Evolutionary conservation across 345 rosid species (phyloP), one percentile per base, ranked within the genome.

Genomic region (Populus deltoides): DNA sequence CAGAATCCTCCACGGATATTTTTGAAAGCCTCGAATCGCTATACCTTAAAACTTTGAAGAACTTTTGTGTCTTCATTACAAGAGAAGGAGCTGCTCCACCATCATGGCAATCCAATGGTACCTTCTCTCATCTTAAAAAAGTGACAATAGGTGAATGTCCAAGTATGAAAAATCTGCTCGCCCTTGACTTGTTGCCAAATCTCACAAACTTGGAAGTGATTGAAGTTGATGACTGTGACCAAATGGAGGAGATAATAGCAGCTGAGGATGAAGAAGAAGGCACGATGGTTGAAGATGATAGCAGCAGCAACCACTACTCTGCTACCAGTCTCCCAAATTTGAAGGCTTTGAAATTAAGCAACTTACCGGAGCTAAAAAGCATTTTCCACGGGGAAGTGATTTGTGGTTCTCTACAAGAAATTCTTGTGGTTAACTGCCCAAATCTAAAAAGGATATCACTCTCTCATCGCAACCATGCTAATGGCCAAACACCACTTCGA

Each of bases 211-310:
- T 84, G 53, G 78, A 78, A 68, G 70, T 29, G 4, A 51, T 86
- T 45, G 0, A 0, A 1, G 75, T 82, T 13, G 0, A 0, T 1
- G 0, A 3, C 16, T 80, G 85, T 70, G 0, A 16, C 1, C 1
- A 63, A 63, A 16, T 82, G 70, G 82, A 80, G 75, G 83, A 78
- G 77, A 79, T 86, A 80, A 71, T 81, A 20, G 81, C 43, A 66
- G 22, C 29, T 1, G 38, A 61, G 8, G 49, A 49, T 12, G 27
- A 39, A 18, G 66, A 72, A 43, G 78, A 49, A 61, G 45, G 63
- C 63, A 22, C 10, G 24, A 57, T n/a, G 25, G 25, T 3, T 57
- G 12, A n/a, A n/a, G 63, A 9, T 3, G 18, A n/a, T 8, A 51
- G 2, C 6, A 57, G 27, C 7, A 22, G 8, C 17, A 15, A 4